Evolutionary conservation across 2,329 filamentous ascomycete species (phyloP), one percentile per base, ranked within the genome.

Genomic region (Fusarium sp.): DNA sequence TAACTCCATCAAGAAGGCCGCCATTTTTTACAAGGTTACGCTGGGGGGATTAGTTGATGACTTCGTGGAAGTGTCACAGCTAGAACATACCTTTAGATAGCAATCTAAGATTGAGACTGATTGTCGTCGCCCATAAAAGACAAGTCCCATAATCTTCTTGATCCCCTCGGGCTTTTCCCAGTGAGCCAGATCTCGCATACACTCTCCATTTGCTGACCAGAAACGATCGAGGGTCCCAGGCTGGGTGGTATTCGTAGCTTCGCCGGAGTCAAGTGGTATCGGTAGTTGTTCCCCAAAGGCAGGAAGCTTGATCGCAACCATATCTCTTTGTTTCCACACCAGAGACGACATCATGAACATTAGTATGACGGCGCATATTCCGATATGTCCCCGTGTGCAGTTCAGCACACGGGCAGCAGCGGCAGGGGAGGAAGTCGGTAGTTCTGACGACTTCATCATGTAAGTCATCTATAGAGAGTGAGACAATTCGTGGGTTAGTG

Each of bases 81-180:
- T 33, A 17, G 7, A n/a, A 5, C 24, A 24, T 71, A 81, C 78
- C 77, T 81, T 78, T 36, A 82, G 71, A 62, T 85, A 85, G 61
- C 83, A 85, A 63, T 84, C 82, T 40, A 85, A 69, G 28, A 85
- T 80, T 33, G 82, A 80, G 24, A 84, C 81, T 11, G 80, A 80
- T 57, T 78, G 75, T 50, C 79, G 79, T 17, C 83, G 79, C 20
- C 83, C 83, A 62, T 78, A 85, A 58, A 85, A 85, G 1, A 85
- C 81, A 58, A 85, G 76, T 17, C 77, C 83, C 60, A 84, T 78
- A n/a, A 85, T 74, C 66, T 79, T 81, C 4, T 57, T 58, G 10
- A 75, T 55, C 13, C 64, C 39, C 3, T 50, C 22, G 3, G 74
- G 74, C 39, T 68, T 58, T 31, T 68, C 39, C 68, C 66, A 75